These are phyloP conservation scores for Boletellus ananiceps DNA, from an alignment of 768 basidiomycete species.

Conservation along the genomic window DNA sequence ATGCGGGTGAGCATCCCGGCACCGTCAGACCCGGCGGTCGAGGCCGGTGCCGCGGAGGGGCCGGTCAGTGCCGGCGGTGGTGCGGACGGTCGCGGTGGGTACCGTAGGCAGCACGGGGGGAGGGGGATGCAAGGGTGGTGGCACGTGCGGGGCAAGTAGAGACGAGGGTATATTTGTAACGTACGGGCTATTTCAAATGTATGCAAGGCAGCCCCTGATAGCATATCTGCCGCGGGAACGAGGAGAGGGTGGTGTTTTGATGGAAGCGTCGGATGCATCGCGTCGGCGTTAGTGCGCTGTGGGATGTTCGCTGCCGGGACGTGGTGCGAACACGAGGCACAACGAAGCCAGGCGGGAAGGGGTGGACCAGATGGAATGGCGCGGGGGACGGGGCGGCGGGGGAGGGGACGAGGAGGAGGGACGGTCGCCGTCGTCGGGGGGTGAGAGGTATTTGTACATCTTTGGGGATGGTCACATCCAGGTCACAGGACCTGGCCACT, in stretches of 20 bases:
- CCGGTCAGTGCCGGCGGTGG: background rate
- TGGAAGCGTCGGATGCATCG: no score
- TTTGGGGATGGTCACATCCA: constrained; percentile 27
- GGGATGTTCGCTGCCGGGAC: background rate
- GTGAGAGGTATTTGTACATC: constrained; percentile 25
- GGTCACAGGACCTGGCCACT: constrained; percentile 29
- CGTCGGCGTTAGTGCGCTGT: constrained; percentile 7
- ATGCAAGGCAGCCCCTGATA: background rate
- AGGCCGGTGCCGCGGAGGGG: background rate
- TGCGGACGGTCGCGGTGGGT: background rate
- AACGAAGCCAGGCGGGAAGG: background rate
- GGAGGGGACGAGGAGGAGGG: background rate
- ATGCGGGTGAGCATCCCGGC: constrained; percentile 42
- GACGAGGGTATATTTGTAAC: background rate
- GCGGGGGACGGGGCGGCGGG: no score
- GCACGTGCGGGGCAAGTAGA: constrained; percentile 1
- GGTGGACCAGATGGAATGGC: background rate
- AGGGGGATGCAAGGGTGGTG: background rate
- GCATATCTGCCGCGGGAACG: background rate
- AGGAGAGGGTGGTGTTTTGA: no score
- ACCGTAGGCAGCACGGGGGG: background rate
- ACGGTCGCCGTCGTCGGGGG: background rate
- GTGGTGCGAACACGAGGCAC: background rate
- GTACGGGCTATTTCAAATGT: background rate
- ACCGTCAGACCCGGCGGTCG: background rate